These are phyloP conservation scores for Capsicum rhomboideum DNA, from an alignment of 257 asterid species.

Conservation along the genomic window DNA sequence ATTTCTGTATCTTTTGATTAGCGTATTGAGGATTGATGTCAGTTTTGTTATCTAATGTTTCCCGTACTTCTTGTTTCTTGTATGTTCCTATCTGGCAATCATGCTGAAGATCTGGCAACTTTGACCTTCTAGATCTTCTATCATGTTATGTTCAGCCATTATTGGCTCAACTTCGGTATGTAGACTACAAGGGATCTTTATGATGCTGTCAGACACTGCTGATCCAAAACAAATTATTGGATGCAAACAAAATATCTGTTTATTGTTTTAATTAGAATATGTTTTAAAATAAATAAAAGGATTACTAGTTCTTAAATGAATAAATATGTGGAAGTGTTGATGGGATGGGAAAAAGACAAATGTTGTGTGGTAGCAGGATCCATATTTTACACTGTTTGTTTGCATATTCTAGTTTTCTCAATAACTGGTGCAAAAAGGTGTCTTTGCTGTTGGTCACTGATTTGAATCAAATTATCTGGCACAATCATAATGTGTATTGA, in stretches of 20 bases:
- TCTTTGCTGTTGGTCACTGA: background rate
- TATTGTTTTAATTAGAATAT: background rate
- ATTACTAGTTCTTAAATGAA: background rate
- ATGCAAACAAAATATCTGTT: background rate
- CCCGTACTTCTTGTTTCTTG: background rate
- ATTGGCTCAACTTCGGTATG: background rate
- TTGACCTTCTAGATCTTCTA: background rate
- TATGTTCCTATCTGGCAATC: background rate
- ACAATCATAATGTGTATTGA: background rate
- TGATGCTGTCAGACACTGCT: background rate
- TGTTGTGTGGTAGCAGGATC: background rate
- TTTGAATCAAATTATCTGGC: background rate
- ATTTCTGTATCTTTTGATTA: conserved; percentile 39
- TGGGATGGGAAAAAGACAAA: background rate
- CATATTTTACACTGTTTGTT: background rate
- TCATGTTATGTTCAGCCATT: background rate
- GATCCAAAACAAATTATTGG: background rate
- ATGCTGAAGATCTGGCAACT: background rate
- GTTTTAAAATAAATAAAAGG: background rate
- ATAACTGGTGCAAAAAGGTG: background rate
- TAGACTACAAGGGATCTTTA: background rate
- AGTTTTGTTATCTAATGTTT: conserved; percentile 3
- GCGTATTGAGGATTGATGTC: conserved; percentile 2
- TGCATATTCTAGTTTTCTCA: background rate
- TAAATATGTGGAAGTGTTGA: background rate